Evolutionary conservation across 1,284 basidiomycete genomes (phyloP).

Genomic region (Fomitopsis schrenkii): DNA sequence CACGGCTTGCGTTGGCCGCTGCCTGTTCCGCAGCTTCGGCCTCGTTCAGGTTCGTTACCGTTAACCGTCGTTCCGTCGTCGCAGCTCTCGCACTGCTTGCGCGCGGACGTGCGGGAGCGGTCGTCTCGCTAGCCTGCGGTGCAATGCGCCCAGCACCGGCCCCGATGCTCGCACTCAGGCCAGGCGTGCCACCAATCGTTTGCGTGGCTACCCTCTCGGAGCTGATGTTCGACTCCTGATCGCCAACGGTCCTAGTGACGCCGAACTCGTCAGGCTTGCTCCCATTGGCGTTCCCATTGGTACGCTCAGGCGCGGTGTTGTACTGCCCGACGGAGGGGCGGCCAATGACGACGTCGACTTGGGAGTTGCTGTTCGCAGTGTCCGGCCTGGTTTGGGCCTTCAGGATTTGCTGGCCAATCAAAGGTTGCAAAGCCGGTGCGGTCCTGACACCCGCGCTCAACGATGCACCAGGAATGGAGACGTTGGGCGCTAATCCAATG

Average conservation of each 20-base stretch:
- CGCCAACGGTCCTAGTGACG: slow-evolving; percentile 4
- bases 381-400: slow-evolving; percentile 1
- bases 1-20: slow-evolving; percentile 13
- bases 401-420: slow-evolving; percentile 5
- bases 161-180: slow-evolving; percentile 1
- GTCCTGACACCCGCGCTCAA: background rate
- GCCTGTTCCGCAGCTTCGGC: slow-evolving; percentile 20
- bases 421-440: background rate
- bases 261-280: slow-evolving; percentile 31
- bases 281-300: slow-evolving; percentile 4
- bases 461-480: slow-evolving; percentile 35
- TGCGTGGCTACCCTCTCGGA: slow-evolving; percentile 13
- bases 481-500: slow-evolving; percentile 64
- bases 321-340: slow-evolving; percentile 20
- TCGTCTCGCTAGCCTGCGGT: slow-evolving; percentile 5
- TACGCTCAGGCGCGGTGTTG: slow-evolving; percentile 27
- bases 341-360: slow-evolving; percentile 8
- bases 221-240: slow-evolving; percentile 7
- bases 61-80: slow-evolving; percentile 14
- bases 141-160: background rate
- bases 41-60: slow-evolving; percentile 24
- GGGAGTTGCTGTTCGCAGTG: slow-evolving; percentile 6
- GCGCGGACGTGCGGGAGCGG: slow-evolving; percentile 15
- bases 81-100: slow-evolving; percentile 15
- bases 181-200: slow-evolving; percentile 21